Evolutionary conservation across 768 basidiomycete genomes (phyloP).

Genomic region (Cyclocybe aegerita): DNA sequence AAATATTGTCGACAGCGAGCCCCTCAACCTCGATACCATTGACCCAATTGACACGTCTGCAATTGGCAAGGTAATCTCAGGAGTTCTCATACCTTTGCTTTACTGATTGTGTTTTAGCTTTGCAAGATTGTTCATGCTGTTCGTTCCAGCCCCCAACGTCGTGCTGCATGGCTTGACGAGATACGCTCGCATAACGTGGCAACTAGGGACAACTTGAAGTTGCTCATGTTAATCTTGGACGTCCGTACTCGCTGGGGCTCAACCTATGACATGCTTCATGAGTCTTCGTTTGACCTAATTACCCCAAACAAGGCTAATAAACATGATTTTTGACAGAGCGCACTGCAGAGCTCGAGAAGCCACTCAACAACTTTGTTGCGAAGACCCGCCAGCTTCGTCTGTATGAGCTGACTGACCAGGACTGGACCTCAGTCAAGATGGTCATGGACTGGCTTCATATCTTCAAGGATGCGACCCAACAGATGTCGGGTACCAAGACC

Average conservation of each 20-base stretch:
- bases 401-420: slow-evolving; percentile 14
- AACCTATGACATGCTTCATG: slow-evolving; percentile 31
- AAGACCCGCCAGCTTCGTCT: slow-evolving; percentile 15
- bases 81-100: neutral
- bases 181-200: slow-evolving; percentile 1
- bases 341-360: slow-evolving; percentile 17
- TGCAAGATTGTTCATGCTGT: slow-evolving; percentile 20
- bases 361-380: slow-evolving; percentile 15
- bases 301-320: neutral
- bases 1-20: neutral
- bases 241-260: slow-evolving; percentile 32
- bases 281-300: neutral
- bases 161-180: slow-evolving; percentile 10
- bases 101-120: slow-evolving; percentile 11
- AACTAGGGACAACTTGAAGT: neutral
- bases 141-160: slow-evolving; percentile 19
- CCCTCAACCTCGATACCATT: too few relatives aligned
- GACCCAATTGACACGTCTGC: slow-evolving; percentile 2
- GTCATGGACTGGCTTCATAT: slow-evolving; percentile 24
- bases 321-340: slow-evolving; percentile 16
- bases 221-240: slow-evolving; percentile 29
- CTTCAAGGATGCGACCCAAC: slow-evolving; percentile 28
- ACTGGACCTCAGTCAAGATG: slow-evolving; percentile 26
- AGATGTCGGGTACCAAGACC: slow-evolving; percentile 29
- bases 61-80: neutral